Conservation (phyloP, 768 basidiomycete genomes). For the Phylloporus rhodoxanthus region DNA sequence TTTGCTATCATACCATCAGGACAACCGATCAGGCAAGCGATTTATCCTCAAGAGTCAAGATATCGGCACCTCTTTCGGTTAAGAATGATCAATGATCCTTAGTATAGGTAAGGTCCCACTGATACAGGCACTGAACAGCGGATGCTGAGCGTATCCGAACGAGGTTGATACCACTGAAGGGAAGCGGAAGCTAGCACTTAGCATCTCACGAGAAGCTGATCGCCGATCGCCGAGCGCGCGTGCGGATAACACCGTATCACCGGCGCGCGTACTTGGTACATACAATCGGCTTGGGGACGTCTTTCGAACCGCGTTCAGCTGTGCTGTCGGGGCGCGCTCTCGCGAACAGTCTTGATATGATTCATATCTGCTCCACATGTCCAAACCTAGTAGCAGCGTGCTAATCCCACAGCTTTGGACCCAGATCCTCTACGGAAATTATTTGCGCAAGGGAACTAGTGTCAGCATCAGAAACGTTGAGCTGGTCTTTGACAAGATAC, state of each 20-base stretch:
- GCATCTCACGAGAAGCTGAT: not conserved
- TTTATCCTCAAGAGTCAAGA: not conserved
- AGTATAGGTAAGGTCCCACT: slow-evolving; percentile 28
- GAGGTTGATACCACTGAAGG: not conserved
- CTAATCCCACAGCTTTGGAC: not conserved
- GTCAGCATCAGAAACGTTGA: too few species aligned
- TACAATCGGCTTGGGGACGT: too few species aligned
- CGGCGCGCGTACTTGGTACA: too few species aligned
- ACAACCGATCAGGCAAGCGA: slow-evolving; percentile 48
- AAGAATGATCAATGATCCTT: slow-evolving; percentile 41
- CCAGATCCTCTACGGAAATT: too few species aligned
- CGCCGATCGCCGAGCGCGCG: too few species aligned
- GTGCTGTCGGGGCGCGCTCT: not conserved
- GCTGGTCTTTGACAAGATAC: too few species aligned
- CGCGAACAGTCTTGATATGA: not conserved
- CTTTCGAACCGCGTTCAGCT: not conserved
- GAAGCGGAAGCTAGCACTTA: too few species aligned
- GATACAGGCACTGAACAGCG: not conserved
- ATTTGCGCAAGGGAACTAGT: too few species aligned
- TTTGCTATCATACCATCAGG: slow-evolving; percentile 27
- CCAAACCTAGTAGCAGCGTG: not conserved
- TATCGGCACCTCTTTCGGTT: not conserved
- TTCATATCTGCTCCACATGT: not conserved
- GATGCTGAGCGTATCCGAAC: not conserved
- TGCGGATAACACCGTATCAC: not conserved